These are phyloP conservation scores for Exophiala bonariae DNA, from an alignment of 2,329 filamentous ascomycete species.

Conservation along the genomic window DNA sequence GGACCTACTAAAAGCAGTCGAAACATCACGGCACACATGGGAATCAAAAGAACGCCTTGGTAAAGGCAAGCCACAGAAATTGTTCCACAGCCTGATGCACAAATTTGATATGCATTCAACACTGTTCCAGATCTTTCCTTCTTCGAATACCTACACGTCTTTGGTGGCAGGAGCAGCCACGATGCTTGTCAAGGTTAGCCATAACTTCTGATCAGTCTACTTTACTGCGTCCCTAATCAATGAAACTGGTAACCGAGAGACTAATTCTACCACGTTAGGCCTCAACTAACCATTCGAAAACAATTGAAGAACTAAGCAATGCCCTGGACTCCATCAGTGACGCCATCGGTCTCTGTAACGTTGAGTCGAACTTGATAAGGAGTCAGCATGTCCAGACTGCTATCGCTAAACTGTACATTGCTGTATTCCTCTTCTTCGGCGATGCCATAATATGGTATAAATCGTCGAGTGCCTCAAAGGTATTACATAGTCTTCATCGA, in stretches of 20 bases:
- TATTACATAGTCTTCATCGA: constrained; percentile 1
- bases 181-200: background rate
- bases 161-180: background rate
- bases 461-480: background rate
- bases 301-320: background rate
- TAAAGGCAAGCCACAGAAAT: background rate
- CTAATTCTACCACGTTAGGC: no score
- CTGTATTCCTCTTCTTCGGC: background rate
- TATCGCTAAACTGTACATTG: background rate
- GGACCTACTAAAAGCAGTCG: background rate
- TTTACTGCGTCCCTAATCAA: no score
- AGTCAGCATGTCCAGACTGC: background rate
- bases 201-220: no score
- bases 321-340: constrained; percentile 1
- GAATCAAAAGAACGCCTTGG: background rate
- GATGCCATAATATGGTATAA: constrained; percentile 1
- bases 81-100: background rate
- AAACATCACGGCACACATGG: background rate
- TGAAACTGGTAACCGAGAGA: no score
- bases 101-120: background rate
- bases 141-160: background rate
- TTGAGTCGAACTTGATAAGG: background rate
- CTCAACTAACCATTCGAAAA: background rate
- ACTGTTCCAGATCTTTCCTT: background rate
- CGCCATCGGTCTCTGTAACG: background rate